Evolutionary conservation across 108 stramenopile genomes (phyloP).

Genomic region (Epithemia pelagica): DNA sequence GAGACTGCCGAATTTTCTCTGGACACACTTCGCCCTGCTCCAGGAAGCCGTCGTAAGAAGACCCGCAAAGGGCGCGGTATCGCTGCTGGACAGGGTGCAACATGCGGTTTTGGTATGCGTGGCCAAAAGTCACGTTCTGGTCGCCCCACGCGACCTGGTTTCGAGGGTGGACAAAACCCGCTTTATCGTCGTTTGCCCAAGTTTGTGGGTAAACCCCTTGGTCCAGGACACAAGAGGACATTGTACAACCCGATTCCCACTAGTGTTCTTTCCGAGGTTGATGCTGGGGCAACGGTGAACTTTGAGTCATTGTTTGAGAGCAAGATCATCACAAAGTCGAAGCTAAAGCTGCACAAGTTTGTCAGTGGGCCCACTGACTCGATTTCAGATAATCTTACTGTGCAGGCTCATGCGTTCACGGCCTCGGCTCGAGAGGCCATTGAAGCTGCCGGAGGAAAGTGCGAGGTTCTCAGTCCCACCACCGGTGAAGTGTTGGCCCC

Average conservation of each 20-base stretch:
- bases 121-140: constrained; percentile 93
- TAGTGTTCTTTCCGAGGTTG: constrained; percentile 67
- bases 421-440: constrained; percentile 80
- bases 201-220: constrained; percentile 83
- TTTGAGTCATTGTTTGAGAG: constrained; percentile 67
- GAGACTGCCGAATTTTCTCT: constrained; percentile 67
- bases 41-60: constrained; percentile 73
- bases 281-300: constrained; percentile 71
- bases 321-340: constrained; percentile 78
- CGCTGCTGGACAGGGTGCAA: constrained; percentile 93
- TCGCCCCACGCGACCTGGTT: constrained; percentile 82
- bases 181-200: constrained; percentile 95
- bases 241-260: constrained; percentile 91
- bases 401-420: constrained; percentile 97
- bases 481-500: constrained; percentile 78
- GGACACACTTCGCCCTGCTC: constrained; percentile 70
- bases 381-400: constrained; percentile 83
- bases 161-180: constrained; percentile 96
- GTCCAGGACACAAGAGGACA: constrained; percentile 90
- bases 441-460: constrained; percentile 92
- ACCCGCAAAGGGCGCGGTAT: constrained; percentile 95
- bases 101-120: constrained; percentile 96
- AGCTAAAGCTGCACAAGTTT: constrained; percentile 85
- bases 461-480: constrained; percentile 79
- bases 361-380: constrained; percentile 73